A percentile compares a stretch with the other conserved stretches of the same genome.
Conservation (phyloP, 345 rosid species). For the Rubroshorea leprosula region DNA sequence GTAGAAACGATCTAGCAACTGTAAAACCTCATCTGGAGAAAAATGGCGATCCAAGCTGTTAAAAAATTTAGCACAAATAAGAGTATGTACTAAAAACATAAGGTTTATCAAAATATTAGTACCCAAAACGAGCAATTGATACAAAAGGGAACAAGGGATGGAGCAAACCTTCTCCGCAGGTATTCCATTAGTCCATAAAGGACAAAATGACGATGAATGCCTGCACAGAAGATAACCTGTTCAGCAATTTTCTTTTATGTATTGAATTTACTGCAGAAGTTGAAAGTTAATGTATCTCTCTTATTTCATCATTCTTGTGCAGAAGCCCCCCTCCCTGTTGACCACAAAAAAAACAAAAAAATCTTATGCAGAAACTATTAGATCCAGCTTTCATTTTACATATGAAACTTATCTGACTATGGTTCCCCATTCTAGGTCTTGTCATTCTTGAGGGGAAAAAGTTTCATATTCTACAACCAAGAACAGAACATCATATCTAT, state of each 20-base stretch:
- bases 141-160: conserved; percentile 3
- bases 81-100: background rate
- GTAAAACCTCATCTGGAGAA: conserved; percentile 87
- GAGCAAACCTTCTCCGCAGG: conserved; percentile 70
- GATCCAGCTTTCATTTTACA: too few relatives aligned
- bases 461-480: too few relatives aligned
- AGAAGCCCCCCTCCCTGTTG: too few relatives aligned
- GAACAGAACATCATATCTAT: too few relatives aligned
- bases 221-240: conserved; percentile 32
- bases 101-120: background rate
- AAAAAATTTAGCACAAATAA: conserved; percentile 7
- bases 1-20: conserved; percentile 86
- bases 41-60: conserved; percentile 75
- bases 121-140: conserved; percentile 2
- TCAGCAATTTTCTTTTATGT: background rate
- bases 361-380: too few relatives aligned
- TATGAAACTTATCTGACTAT: too few relatives aligned
- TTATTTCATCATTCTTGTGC: too few relatives aligned
- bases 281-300: background rate
- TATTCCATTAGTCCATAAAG: conserved; percentile 90
- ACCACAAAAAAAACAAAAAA: too few relatives aligned
- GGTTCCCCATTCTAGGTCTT: too few relatives aligned
- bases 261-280: background rate
- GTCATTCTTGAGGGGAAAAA: too few relatives aligned
- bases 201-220: conserved; percentile 91